phyloP scores from a whole-genome alignment of 2,329 filamentous ascomycete genomes.

The Nemania serpens region DNA sequence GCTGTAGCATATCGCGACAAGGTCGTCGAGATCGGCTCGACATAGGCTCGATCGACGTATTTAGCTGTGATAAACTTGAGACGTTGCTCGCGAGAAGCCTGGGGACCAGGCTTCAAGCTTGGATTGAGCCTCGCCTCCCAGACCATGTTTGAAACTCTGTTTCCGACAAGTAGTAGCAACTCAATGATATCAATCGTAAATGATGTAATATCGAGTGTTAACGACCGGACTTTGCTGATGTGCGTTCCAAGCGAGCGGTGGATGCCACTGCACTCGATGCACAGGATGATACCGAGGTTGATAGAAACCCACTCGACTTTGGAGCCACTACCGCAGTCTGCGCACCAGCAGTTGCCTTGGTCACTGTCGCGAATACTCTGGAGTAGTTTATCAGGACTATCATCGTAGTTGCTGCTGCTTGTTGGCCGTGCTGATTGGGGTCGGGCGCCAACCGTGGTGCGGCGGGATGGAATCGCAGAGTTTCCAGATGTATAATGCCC shows the following conservation, averaged over 20 bases:
- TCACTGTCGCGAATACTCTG: conserved; percentile 88
- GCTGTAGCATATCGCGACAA: conserved; percentile 76
- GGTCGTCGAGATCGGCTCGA: conserved; percentile 76
- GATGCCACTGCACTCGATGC: conserved; percentile 97
- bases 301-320: conserved; percentile 99
- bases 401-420: conserved; percentile 74
- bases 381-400: conserved; percentile 82
- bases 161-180: conserved; percentile 86
- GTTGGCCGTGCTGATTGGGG: conserved; percentile 72
- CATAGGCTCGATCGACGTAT: conserved; percentile 82
- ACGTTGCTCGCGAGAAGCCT: conserved; percentile 85
- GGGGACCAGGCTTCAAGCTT: conserved; percentile 71
- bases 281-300: conserved; percentile 93
- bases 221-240: conserved; percentile 93
- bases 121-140: conserved; percentile 89
- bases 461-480: conserved; percentile 68
- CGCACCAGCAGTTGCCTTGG: conserved; percentile 90
- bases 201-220: conserved; percentile 93
- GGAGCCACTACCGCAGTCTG: conserved; percentile 86
- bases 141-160: conserved; percentile 92
- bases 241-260: conserved; percentile 95
- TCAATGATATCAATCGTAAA: conserved; percentile 98
- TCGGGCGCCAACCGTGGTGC: conserved; percentile 89
- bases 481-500: conserved; percentile 56
- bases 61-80: conserved; percentile 95